These are phyloP conservation scores for Rhododendron simsii DNA, from an alignment of 148 eudicot genomes.

Conservation along the genomic window DNA sequence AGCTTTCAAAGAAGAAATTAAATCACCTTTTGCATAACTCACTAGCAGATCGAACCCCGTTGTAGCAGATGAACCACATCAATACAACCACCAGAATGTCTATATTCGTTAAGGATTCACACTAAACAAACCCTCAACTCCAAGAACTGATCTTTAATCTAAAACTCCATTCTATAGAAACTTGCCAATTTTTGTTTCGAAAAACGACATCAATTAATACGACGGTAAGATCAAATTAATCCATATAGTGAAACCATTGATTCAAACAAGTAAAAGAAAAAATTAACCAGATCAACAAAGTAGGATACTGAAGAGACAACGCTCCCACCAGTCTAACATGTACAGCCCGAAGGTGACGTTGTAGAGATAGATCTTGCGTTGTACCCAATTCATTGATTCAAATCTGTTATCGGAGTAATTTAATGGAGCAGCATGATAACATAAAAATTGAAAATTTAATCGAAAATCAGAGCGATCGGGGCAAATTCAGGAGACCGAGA, in stretches of 20 bases:
- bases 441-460: neutral
- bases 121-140: neutral
- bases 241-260: neutral
- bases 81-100: constrained; percentile 43
- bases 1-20: neutral
- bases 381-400: constrained; percentile 65
- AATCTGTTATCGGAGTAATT: neutral
- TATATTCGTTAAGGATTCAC: constrained; percentile 11
- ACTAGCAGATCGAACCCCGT: constrained; percentile 20
- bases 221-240: neutral
- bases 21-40: constrained; percentile 34
- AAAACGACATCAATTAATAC: neutral
- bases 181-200: neutral
- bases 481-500: neutral
- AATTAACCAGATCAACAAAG: neutral
- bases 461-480: neutral
- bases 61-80: constrained; percentile 46
- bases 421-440: neutral
- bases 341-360: constrained; percentile 90
- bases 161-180: neutral
- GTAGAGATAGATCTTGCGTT: constrained; percentile 81
- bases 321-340: constrained; percentile 96
- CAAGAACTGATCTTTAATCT: neutral
- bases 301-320: constrained; percentile 91
- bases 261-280: neutral